phyloP scores from a whole-genome alignment of 768 basidiomycete species.

The Termitomyces sp. region DNA sequence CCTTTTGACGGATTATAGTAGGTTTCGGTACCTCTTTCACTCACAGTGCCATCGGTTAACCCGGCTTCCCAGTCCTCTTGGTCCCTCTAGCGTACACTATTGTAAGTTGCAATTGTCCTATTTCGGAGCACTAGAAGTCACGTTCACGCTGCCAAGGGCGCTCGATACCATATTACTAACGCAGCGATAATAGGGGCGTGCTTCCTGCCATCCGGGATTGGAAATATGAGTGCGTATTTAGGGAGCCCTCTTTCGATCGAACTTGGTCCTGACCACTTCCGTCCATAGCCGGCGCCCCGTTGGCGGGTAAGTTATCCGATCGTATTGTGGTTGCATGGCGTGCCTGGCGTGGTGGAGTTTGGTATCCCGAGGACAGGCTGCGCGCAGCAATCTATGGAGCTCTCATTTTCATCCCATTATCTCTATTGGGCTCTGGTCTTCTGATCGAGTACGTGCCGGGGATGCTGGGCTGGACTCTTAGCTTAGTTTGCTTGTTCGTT shows the following conservation, averaged over 20 bases:
- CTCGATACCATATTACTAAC: constrained; percentile 50
- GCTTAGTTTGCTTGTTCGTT: constrained; percentile 53
- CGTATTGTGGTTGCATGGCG: constrained; percentile 43
- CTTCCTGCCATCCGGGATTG: constrained; percentile 57
- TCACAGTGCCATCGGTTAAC: constrained; percentile 21
- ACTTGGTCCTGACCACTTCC: background rate
- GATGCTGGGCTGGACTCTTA: constrained; percentile 43
- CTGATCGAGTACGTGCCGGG: constrained; percentile 49
- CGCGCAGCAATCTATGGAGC: constrained; percentile 46
- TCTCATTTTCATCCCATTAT: constrained; percentile 47
- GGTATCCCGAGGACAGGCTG: constrained; percentile 70
- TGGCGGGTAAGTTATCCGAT: constrained; percentile 61
- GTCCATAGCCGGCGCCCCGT: constrained; percentile 50
- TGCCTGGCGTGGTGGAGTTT: constrained; percentile 45
- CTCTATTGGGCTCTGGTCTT: constrained; percentile 45
- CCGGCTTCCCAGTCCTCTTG: constrained; percentile 37
- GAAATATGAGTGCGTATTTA: constrained; percentile 47
- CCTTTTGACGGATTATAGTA: constrained; percentile 39
- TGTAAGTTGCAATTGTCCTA: constrained; percentile 31
- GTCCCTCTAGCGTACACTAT: constrained; percentile 66
- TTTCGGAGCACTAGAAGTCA: background rate
- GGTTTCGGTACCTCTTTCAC: constrained; percentile 8
- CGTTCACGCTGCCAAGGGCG: constrained; percentile 37
- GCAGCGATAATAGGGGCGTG: constrained; percentile 56
- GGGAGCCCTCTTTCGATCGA: background rate